Evolutionary conservation across 2,329 filamentous ascomycete species (phyloP), one percentile per base, ranked within the genome.

Genomic region (Cladosporium velox): DNA sequence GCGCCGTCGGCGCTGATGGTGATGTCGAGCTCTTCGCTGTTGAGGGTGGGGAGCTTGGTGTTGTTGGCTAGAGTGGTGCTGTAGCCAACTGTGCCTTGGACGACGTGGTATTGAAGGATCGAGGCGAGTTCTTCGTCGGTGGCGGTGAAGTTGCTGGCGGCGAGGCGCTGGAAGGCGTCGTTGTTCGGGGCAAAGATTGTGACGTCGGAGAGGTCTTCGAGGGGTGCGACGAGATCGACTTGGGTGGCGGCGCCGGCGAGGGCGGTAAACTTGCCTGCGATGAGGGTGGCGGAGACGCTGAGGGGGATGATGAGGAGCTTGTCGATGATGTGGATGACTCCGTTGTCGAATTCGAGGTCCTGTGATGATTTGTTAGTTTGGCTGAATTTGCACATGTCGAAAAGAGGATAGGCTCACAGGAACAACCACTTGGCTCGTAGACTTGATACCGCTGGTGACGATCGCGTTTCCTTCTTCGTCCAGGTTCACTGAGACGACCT

Each of bases 181-280:
- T 89, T 86, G 72, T 79, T 83, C 1, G 88, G 88, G 1, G 84
- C 86, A 68, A 90, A 89, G 66, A 90, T 80, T 65, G 88, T 90
- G 44, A 90, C 69, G 71, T 87, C 79, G 38, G 73, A 72, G 18
- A 77, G 72, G 14, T 67, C 68, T 65, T 81, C 75, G 49, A 87
- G 73, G 18, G 78, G 74, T 1, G 76, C 69, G 26, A 78, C 64
- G 28, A 80, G 72, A 65, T 76, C 67, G 32, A 77, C 75, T 5
- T 47, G 26, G 8, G 57, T 65, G 10, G 59, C 66, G 28, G 64
- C 63, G 32, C 63, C 58, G 57, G 75, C 72, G 7, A 75, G 66
- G 11, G 77, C 73, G 26, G 76, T 78, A 18, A 76, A 66, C 49
- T 68, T 67, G 60, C 72, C 70, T 58, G 70, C 69, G 15, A 67